Percentiles rank a stretch among this genome's conserved stretches.
Evolutionary conservation across 345 rosid genomes (phyloP).

Genomic region (Lepidium aucheri): DNA sequence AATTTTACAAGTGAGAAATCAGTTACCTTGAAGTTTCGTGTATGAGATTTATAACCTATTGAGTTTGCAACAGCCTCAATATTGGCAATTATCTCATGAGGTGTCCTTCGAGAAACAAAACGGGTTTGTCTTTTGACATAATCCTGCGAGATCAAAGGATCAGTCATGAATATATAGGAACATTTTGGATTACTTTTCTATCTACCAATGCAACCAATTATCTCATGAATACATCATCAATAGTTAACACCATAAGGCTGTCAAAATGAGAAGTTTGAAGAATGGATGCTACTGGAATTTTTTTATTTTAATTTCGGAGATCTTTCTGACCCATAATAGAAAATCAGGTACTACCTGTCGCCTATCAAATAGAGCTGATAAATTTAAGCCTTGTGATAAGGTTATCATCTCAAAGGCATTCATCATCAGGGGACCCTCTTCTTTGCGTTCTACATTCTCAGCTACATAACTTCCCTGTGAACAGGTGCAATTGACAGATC

Average conservation of each 20-base stretch:
- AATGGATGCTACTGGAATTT: neutral
- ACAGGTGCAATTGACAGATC: neutral
- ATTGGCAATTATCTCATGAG: slow-evolving; percentile 54
- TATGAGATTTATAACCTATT: slow-evolving; percentile 56
- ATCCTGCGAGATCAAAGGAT: slow-evolving; percentile 40
- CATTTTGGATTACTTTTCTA: neutral
- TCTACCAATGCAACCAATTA: neutral
- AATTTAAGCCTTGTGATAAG: slow-evolving; percentile 89
- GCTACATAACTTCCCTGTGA: slow-evolving; percentile 65
- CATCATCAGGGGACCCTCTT: slow-evolving; percentile 66
- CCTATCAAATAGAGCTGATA: slow-evolving; percentile 86
- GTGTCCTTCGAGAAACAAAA: slow-evolving; percentile 66
- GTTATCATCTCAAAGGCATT: slow-evolving; percentile 98
- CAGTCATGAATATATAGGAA: neutral
- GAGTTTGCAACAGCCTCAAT: slow-evolving; percentile 67
- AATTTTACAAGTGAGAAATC: neutral
- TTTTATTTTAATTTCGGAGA: neutral
- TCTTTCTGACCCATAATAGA: neutral
- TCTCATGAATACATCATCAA: neutral
- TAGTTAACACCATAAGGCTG: neutral
- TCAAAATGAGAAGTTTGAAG: neutral
- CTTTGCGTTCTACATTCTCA: slow-evolving; percentile 41
- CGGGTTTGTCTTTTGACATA: slow-evolving; percentile 76
- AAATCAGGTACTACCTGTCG: slow-evolving; percentile 46
- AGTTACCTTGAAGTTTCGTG: slow-evolving; percentile 68